Percentiles rank a stretch among this genome's conserved stretches.
phyloP scores from a whole-genome alignment of 116 monocot genomes.

The Trichopus zeylanicus region DNA sequence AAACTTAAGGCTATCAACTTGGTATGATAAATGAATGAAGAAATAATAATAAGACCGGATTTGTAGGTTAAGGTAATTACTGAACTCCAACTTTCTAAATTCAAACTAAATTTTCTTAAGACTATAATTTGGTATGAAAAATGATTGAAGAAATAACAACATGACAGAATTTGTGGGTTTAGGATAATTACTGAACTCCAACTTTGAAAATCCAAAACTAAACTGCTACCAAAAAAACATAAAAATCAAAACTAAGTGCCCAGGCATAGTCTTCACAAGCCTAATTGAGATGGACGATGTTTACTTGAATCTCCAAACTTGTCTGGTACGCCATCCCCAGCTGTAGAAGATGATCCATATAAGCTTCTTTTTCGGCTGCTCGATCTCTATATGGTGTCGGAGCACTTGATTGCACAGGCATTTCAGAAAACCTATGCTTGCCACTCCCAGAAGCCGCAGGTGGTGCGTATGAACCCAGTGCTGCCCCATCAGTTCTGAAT shows the following conservation, averaged over 20 bases:
- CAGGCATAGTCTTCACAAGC: background rate
- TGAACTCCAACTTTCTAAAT: background rate
- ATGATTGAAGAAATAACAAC: no score
- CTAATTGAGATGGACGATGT: slow-evolving; percentile 14
- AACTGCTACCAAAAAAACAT: no score
- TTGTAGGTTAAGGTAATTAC: background rate
- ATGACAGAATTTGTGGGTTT: no score
- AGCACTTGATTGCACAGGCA: slow-evolving; percentile 44
- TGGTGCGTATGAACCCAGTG: slow-evolving; percentile 54
- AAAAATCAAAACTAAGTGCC: no score
- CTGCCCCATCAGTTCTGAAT: slow-evolving; percentile 72
- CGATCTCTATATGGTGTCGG: slow-evolving; percentile 77
- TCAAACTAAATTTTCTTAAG: no score
- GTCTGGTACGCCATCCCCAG: slow-evolving; percentile 32
- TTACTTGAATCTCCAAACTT: slow-evolving; percentile 72
- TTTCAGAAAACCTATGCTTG: slow-evolving; percentile 84
- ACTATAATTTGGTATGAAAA: background rate
- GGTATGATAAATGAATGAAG: background rate
- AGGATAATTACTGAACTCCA: background rate
- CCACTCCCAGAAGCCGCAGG: slow-evolving; percentile 40
- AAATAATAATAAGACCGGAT: no score
- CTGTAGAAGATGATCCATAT: slow-evolving; percentile 70
- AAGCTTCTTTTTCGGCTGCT: slow-evolving; percentile 84
- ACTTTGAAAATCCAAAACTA: background rate
- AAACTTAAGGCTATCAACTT: background rate